Evolutionary conservation across 257 asterid genomes (phyloP).

Genomic region (Oldenlandia corymbosa): DNA sequence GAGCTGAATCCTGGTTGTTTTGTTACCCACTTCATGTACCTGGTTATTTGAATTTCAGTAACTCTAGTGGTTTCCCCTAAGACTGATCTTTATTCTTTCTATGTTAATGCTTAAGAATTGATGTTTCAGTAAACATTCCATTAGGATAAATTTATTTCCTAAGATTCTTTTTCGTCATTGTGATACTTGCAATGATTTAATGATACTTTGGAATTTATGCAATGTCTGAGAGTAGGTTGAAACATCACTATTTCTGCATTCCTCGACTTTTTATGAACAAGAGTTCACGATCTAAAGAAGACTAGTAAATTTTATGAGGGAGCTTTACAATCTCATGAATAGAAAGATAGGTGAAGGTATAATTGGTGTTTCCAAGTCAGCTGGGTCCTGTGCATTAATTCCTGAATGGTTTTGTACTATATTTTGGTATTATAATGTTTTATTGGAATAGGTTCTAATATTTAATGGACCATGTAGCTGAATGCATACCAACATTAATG

Average conservation of each 20-base stretch:
- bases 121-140: background rate
- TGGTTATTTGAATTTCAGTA: background rate
- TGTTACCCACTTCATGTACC: background rate
- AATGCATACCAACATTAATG: slow-evolving; percentile 11
- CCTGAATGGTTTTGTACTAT: too few species aligned
- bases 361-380: too few species aligned
- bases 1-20: background rate
- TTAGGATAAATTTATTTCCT: background rate
- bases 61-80: background rate
- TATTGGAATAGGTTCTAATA: background rate
- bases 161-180: background rate
- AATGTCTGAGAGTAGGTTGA: background rate
- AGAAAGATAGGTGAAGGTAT: too few species aligned
- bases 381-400: too few species aligned
- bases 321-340: too few species aligned
- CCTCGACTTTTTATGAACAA: too few species aligned
- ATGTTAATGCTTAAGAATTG: background rate
- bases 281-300: too few species aligned
- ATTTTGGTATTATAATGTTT: too few species aligned
- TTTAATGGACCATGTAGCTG: background rate
- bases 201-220: background rate
- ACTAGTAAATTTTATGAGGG: background rate
- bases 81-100: background rate
- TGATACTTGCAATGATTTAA: background rate
- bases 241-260: too few species aligned